Evolutionary conservation across 495 filamentous ascomycete species (phyloP), one percentile per base, ranked within the genome.

Genomic region (Aspergillus cavernicola): DNA sequence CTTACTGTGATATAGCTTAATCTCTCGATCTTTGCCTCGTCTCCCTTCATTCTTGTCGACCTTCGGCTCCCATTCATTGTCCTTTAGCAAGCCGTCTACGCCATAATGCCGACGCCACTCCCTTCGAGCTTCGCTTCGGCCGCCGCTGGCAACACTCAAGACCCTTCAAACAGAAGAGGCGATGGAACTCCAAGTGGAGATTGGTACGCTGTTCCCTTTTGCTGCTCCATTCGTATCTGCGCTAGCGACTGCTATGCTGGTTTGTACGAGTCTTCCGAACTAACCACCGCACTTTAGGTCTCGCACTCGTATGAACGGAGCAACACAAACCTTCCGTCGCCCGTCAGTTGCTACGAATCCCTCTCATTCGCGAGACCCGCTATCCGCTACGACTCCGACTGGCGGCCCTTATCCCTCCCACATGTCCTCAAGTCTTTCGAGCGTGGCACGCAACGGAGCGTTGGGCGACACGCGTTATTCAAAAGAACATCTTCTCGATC

Each of bases 101-200:
- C 42, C 67, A 76, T 62, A 65, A 91, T 91, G 87, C 80, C 86
- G 71, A 83, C 85, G 67, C 83, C 85, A 72, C 81, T 90, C 61
- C 80, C 86, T 56, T 89, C 87, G 55, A 89, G 85, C 80, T 91
- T 91, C 77, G 87, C 87, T 65, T 88, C 86, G 59, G 87, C 87
- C 55, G 87, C 87, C 58, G 86, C 87, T 59, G 86, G 86, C 66
- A 86, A 88, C 70, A 82, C 73, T 59, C 70, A 79, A 52, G 79
- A 73, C 64, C 73, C 81, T 54, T 61, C 77, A 49, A 74, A 68
- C 61, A 66, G 74, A 59, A 77, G 73, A 68, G 73, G 81, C 53
- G 79, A 83, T 68, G 75, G 75, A 59, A 68, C 73, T 66, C 67
- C 76, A 40, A 68, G 68, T 68, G 78, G 73, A 68, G 79, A 83